Conservation (phyloP, 257 asterid species). For the Gentiana dahurica region DNA sequence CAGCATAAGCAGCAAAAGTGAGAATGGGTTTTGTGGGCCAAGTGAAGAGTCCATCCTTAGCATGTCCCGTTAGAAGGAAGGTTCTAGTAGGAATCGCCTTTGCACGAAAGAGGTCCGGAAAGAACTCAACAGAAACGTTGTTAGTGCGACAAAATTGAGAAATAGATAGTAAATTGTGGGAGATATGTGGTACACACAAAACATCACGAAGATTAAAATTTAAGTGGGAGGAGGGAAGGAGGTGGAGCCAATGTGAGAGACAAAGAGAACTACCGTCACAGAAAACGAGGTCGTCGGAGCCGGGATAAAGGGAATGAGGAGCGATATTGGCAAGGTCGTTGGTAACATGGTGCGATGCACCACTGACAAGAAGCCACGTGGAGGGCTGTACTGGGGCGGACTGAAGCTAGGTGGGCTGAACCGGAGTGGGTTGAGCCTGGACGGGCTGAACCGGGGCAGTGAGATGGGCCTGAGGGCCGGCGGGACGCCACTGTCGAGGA, state of each 20-base stretch:
- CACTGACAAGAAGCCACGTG: neutral
- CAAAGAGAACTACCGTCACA: neutral
- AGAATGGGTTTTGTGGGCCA: neutral
- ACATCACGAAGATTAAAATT: neutral
- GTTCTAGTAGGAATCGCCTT: neutral
- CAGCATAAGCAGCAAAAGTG: neutral
- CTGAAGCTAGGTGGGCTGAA: too few species aligned
- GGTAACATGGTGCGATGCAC: conserved; percentile 9
- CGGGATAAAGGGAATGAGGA: neutral
- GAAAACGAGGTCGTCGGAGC: neutral
- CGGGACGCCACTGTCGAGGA: neutral
- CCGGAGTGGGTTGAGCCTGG: neutral
- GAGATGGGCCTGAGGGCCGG: neutral
- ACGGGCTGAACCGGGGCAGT: neutral
- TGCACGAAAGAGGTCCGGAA: neutral
- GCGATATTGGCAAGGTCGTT: neutral
- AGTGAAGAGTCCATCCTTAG: neutral
- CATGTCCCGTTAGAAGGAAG: neutral
- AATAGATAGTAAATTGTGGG: neutral
- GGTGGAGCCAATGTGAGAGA: neutral
- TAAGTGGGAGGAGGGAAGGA: neutral
- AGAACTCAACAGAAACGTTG: neutral
- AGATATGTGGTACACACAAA: neutral
- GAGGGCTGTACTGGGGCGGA: too few species aligned
- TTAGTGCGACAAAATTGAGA: neutral